Base-by-base conservation (phyloP, 176 grass and related monocot genomes). In the Saccharum spontaneum region DNA sequence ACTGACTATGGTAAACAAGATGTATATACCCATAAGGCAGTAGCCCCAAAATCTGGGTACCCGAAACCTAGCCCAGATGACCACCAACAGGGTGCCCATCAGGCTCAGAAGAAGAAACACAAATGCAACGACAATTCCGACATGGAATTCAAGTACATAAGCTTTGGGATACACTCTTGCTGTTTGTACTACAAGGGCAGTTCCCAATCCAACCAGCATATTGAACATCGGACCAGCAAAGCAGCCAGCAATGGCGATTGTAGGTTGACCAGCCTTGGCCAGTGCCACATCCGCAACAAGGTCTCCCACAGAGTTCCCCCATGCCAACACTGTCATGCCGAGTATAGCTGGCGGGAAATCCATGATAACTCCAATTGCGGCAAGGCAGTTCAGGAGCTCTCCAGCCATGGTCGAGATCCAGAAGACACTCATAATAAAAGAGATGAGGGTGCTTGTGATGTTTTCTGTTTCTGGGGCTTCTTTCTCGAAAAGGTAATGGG, bases 171-270 rank as follows among this genome's bases (percentile, higher is more conserved):
- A 91, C 16, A 94, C 84, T 54, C 90, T 92, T 54, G 90, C 82
- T 74, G 97, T 94, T n/a, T 96, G 90, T 76, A 92, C 86, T 36
- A 99, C 88, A 26, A 96, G 86, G 46, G 93, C 93, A 16, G 90
- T 85, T 48, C 93, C 93, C 75, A 96, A 85, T 18, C 97, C 93
- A 62, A 99, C 91, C 67, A 99, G 78, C 97, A 94, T 99, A 70
- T 99, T 96, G 86, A 95, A 94, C 91, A 98, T 98, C 62, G 97
- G 93, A 13, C 97, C 93, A 13, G 93, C 97, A 84, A 99, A 99
- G 80, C 93, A 99, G 66, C 97, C 97, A 39, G 93, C 97, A 8
- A 94, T 86, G 75, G 97, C 97, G 12, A 99, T 89, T n/a, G 82
- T 82, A 49, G 97, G 89, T 44, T 94, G 87, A 18, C 90, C 93